Conservation (phyloP, 108 stramenopile species). For the Skeletonema grethae region DNA sequence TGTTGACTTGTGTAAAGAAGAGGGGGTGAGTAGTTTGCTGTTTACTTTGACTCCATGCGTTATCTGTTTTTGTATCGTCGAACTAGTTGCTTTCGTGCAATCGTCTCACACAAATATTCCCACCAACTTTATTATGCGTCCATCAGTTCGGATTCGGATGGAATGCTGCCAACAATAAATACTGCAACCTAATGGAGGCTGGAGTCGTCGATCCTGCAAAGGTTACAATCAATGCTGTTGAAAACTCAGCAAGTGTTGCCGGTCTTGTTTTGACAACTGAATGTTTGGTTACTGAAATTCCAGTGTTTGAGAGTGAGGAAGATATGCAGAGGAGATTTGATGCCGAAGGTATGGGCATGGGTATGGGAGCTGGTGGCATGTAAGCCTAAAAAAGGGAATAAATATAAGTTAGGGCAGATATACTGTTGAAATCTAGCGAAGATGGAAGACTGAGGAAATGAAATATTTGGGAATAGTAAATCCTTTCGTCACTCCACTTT, state of each 20-base stretch:
- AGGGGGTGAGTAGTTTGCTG: constrained; percentile 66
- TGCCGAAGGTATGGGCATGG: constrained; percentile 79
- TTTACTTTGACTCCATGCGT: background rate
- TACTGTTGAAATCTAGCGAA: too few species aligned
- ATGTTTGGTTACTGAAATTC: constrained; percentile 94
- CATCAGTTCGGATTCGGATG: constrained; percentile 87
- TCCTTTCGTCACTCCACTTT: too few species aligned
- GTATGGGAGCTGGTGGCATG: constrained; percentile 65
- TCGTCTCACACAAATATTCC: constrained; percentile 2
- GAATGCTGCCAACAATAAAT: constrained; percentile 90
- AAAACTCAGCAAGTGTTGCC: constrained; percentile 95
- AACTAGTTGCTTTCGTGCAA: background rate
- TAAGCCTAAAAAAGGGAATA: constrained; percentile 1
- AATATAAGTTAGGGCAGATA: background rate
- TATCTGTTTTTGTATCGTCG: background rate
- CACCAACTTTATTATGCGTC: background rate
- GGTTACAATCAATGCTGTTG: constrained; percentile 95
- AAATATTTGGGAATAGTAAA: too few species aligned
- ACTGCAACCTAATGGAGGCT: constrained; percentile 81
- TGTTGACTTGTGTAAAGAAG: constrained; percentile 67
- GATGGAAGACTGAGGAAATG: too few species aligned
- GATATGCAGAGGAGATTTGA: constrained; percentile 85
- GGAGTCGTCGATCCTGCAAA: constrained; percentile 97
- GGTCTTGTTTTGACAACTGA: constrained; percentile 96
- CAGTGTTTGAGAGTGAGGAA: constrained; percentile 71